Conservation (phyloP, 306 rosid genomes). For the Inga laurina region DNA sequence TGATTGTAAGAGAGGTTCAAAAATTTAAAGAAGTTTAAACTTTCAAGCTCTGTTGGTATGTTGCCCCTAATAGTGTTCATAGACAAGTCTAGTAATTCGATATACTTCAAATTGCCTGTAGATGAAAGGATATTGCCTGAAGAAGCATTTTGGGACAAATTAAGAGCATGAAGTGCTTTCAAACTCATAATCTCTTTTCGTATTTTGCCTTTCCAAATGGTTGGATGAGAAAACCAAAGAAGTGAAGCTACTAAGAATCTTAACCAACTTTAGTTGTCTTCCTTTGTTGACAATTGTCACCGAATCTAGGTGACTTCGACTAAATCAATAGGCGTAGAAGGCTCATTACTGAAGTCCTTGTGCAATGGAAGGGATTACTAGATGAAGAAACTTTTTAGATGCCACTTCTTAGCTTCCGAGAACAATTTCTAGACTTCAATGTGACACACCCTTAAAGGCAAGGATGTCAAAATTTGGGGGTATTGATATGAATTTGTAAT, state of each 20-base stretch:
- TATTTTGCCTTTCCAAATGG: constrained; percentile 35
- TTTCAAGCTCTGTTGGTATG: constrained; percentile 33
- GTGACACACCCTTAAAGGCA: no score
- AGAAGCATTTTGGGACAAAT: constrained; percentile 41
- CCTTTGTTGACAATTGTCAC: constrained; percentile 32
- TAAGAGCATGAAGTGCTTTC: constrained; percentile 6
- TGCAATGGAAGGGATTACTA: no score
- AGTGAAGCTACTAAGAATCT: constrained; percentile 17
- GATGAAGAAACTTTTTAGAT: no score
- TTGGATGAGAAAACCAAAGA: constrained; percentile 48
- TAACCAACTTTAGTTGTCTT: neutral
- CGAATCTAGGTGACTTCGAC: constrained; percentile 13
- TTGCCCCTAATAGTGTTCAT: constrained; percentile 21
- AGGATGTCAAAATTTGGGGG: no score
- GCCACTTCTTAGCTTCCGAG: no score
- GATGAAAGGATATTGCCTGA: constrained; percentile 34
- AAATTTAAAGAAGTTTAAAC: constrained; percentile 25
- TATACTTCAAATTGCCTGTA: neutral
- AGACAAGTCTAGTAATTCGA: constrained; percentile 50
- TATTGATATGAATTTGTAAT: no score
- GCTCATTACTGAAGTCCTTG: no score
- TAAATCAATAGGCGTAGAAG: no score
- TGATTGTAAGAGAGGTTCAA: constrained; percentile 40
- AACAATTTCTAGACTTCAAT: no score
- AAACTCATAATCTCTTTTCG: constrained; percentile 34